phyloP scores from a whole-genome alignment of 495 filamentous ascomycete species.

The Aspergillus nidulans region DNA sequence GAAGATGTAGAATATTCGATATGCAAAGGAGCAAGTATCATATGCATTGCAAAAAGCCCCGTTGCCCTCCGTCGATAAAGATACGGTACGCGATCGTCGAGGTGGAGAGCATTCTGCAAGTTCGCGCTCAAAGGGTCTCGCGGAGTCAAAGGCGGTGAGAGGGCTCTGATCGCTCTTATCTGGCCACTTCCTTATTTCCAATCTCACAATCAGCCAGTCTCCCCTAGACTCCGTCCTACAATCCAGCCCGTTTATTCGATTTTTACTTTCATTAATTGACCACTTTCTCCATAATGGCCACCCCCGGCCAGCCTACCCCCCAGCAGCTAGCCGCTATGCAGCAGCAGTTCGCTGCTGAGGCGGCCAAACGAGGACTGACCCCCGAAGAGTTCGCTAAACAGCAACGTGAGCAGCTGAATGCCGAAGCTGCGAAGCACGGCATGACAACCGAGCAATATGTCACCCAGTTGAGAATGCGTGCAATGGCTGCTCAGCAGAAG shows the following conservation, averaged over 20 bases:
- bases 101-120: background rate
- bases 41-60: conserved; percentile 7
- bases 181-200: conserved; percentile 28
- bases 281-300: conserved; percentile 35
- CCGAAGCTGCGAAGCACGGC: conserved; percentile 61
- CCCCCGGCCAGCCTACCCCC: conserved; percentile 66
- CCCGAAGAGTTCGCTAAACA: conserved; percentile 67
- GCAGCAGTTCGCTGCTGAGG: conserved; percentile 73
- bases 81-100: background rate
- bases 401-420: conserved; percentile 51
- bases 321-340: conserved; percentile 84
- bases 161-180: conserved; percentile 24
- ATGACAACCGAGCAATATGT: conserved; percentile 62
- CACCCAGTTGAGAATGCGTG: conserved; percentile 60
- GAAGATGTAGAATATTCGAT: conserved; percentile 8
- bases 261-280: background rate
- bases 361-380: conserved; percentile 68
- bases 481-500: conserved; percentile 47
- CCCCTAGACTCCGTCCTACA: conserved; percentile 3
- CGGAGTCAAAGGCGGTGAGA: conserved; percentile 12
- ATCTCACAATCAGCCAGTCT: background rate
- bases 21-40: background rate
- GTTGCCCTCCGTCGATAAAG: background rate
- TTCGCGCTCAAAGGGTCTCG: no score
- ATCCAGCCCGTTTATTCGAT: background rate